These are phyloP conservation scores for Vitis rotundifolia DNA, from an alignment of 164 flowering plant genomes.

Conservation along the genomic window DNA sequence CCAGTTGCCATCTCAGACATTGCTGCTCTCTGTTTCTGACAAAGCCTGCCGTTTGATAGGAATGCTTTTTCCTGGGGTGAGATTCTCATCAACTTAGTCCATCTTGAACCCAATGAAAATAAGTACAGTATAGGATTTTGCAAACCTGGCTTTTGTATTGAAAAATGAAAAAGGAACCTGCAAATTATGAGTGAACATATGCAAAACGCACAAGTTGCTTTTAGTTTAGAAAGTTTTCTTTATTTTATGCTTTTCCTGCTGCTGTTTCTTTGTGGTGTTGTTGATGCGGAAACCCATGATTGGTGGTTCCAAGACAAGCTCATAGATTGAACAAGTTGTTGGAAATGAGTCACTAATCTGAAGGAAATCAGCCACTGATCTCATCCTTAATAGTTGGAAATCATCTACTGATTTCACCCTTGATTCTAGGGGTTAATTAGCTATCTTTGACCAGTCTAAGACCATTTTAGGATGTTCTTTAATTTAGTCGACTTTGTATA, in stretches of 20 bases:
- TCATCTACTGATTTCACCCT: no score
- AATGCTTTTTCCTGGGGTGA: slow-evolving; percentile 99
- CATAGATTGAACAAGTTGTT: no score
- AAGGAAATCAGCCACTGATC: no score
- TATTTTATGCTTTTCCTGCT: neutral
- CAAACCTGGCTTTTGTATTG: neutral
- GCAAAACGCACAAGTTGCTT: neutral
- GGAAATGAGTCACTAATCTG: no score
- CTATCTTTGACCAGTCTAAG: no score
- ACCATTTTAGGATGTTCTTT: no score
- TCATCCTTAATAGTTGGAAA: no score
- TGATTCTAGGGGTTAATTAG: no score
- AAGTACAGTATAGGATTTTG: neutral
- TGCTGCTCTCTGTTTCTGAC: slow-evolving; percentile 93
- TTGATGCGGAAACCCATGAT: slow-evolving; percentile 1
- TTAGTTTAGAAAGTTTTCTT: neutral
- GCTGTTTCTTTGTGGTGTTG: neutral
- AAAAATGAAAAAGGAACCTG: neutral
- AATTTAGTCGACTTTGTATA: no score
- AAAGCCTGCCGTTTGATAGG: slow-evolving; percentile 96
- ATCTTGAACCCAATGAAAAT: neutral
- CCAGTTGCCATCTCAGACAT: slow-evolving; percentile 89
- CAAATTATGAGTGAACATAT: neutral
- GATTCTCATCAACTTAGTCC: slow-evolving; percentile 6
- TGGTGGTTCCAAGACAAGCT: neutral